Base-by-base conservation (phyloP, 371 early-diverging fungal species). In the Syncephalastrum monosporum region DNA sequence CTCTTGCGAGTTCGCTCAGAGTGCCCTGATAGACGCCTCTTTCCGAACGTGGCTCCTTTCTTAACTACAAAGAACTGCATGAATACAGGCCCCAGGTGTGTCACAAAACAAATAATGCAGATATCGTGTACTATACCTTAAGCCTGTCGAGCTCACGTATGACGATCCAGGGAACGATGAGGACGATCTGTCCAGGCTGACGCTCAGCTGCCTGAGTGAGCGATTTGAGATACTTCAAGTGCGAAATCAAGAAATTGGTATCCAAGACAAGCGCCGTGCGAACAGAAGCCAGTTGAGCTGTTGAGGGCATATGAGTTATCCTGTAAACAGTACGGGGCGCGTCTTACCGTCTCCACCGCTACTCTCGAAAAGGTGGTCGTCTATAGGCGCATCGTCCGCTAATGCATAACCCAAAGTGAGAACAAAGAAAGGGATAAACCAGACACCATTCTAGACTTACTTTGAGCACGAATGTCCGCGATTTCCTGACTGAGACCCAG, bases 131-230 rank as follows among this genome's bases (percentile, higher is more conserved):
- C 21, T 21, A 21, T 2, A 85, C 70, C 57, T 76, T 76, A 29
- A 76, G 50, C 21, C 69, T 63, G 23, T 76, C 77, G 13, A 76
- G 43, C 57, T 76, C 77, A 42, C 52, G 21, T 8, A 76, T 63
- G 8, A 76, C 77, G 15, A 69, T 53, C 77, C 77, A 76, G 4
- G 77, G 77, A n/a, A 76, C 23, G 0, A 76, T 29, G 1, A 73
- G 29, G 1, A 73, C 48, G 0, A 76, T 16, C 24, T 50, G 62
- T 1, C 68, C 69, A 6, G 57, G 67, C 10, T 61, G 47, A 12
- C 50, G 27, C 15, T 63, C 65, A 12, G 74, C 69, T 25, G 64
- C n/a, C 4, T 45, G 42, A 2, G 67, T 48, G 4, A 76, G 49
- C 1, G 59, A 44, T 19, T 65, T 47, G 1, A 76, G 21, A 21